These are phyloP conservation scores for Leccinum pallidistipes DNA, from an alignment of 1,284 basidiomycete species.

Conservation along the genomic window DNA sequence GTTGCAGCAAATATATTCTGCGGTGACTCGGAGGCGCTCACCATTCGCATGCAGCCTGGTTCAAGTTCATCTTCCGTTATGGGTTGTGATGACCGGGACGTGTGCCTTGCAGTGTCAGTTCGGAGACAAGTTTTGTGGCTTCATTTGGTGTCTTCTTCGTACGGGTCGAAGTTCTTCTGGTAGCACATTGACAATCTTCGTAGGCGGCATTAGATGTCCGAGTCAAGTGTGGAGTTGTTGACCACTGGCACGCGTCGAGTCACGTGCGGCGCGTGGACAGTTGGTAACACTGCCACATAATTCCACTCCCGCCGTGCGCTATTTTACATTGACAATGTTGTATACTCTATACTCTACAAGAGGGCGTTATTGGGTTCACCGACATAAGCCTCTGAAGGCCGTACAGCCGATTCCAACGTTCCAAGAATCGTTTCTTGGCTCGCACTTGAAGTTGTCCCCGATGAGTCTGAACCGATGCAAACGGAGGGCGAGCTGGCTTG, in stretches of 20 bases:
- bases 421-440: conserved; percentile 19
- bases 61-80: conserved; percentile 25
- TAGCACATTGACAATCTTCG: conserved; percentile 6
- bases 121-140: conserved; percentile 11
- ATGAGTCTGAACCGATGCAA: conserved; percentile 7
- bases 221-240: no score
- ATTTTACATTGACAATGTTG: not conserved
- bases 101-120: conserved; percentile 2
- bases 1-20: conserved; percentile 50
- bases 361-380: conserved; percentile 16
- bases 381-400: conserved; percentile 18
- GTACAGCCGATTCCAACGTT: conserved; percentile 11
- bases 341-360: conserved; percentile 3
- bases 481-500: conserved; percentile 14
- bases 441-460: conserved; percentile 15
- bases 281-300: not conserved
- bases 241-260: not conserved
- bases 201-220: conserved; percentile 9
- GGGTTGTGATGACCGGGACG: conserved; percentile 3
- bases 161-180: conserved; percentile 15
- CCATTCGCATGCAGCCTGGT: conserved; percentile 51
- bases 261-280: conserved; percentile 6
- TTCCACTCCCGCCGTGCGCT: not conserved
- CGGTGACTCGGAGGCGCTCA: conserved; percentile 52
- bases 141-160: conserved; percentile 10